Evolutionary conservation across 1,284 basidiomycete species (phyloP).

Genomic region (Rhodotorula sp.): DNA sequence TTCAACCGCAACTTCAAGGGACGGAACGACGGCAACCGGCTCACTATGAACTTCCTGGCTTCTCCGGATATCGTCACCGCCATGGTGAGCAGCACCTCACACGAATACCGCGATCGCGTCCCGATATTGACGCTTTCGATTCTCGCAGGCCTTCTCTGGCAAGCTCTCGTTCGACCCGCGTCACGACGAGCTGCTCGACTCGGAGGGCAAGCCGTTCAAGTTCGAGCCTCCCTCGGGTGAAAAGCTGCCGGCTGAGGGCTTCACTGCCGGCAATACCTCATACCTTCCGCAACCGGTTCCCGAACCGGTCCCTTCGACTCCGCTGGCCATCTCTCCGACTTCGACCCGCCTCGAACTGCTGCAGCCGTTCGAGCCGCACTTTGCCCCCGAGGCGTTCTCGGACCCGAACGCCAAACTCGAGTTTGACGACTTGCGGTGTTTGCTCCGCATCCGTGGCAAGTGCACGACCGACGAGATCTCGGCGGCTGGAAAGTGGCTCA

Average conservation of each 20-base stretch:
- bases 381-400: conserved; percentile 54
- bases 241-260: conserved; percentile 80
- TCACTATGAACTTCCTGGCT: conserved; percentile 98
- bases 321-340: conserved; percentile 73
- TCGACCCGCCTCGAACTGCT: conserved; percentile 85
- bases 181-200: conserved; percentile 70
- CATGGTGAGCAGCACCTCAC: conserved; percentile 41
- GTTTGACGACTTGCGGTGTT: conserved; percentile 64
- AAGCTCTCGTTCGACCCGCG: conserved; percentile 92
- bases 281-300: conserved; percentile 80
- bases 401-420: conserved; percentile 64
- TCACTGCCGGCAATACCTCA: conserved; percentile 65
- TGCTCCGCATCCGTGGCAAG: conserved; percentile 91
- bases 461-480: conserved; percentile 99
- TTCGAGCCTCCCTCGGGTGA: conserved; percentile 81
- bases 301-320: conserved; percentile 62
- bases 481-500: conserved; percentile 94
- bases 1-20: conserved; percentile 99
- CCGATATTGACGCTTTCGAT: background rate
- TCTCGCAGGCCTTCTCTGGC: conserved; percentile 77
- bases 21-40: conserved; percentile 91
- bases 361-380: conserved; percentile 80
- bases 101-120: background rate
- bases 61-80: conserved; percentile 97
- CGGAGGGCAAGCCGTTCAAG: conserved; percentile 61